Conservation (phyloP, 2,329 filamentous ascomycete species). For the Colletotrichum orbiculare region DNA sequence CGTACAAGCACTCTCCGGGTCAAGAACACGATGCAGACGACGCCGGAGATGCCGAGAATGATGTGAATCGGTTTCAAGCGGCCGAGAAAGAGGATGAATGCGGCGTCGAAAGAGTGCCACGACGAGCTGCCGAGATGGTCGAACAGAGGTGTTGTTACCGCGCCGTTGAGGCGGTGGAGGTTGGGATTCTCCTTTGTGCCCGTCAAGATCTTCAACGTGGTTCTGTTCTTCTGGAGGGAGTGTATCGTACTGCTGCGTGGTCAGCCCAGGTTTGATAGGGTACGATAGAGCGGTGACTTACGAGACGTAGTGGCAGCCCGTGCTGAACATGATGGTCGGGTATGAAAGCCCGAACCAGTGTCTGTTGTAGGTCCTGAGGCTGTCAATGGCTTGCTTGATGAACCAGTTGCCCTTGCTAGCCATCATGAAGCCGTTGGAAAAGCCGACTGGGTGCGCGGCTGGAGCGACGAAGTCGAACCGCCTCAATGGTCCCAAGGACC, state of each 20-base stretch:
- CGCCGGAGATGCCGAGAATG: too few species aligned
- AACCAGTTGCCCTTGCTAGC: conserved; percentile 48
- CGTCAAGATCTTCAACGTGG: conserved; percentile 48
- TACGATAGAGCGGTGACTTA: conserved; percentile 37
- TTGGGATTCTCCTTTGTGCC: conserved; percentile 42
- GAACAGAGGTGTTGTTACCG: conserved; percentile 52
- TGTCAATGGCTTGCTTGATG: conserved; percentile 46
- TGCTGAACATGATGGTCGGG: conserved; percentile 56
- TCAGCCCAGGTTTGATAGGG: background rate
- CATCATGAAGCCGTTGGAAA: conserved; percentile 56
- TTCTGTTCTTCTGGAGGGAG: conserved; percentile 46
- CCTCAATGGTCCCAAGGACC: conserved; percentile 51
- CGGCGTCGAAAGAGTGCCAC: conserved; percentile 53
- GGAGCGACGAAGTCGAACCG: conserved; percentile 55
- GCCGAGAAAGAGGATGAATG: conserved; percentile 17
- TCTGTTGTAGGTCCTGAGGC: conserved; percentile 48
- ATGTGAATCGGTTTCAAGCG: background rate
- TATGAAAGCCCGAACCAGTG: conserved; percentile 54
- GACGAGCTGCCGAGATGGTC: conserved; percentile 54
- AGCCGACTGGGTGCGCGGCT: conserved; percentile 52
- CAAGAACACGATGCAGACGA: too few species aligned
- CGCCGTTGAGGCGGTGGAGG: conserved; percentile 52
- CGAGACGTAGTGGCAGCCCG: conserved; percentile 55
- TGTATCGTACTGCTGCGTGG: conserved; percentile 47
- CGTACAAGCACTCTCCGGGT: too few species aligned